Conservation (phyloP, 352 stramenopile genomes). For the Phytophthora pistaciae region DNA sequence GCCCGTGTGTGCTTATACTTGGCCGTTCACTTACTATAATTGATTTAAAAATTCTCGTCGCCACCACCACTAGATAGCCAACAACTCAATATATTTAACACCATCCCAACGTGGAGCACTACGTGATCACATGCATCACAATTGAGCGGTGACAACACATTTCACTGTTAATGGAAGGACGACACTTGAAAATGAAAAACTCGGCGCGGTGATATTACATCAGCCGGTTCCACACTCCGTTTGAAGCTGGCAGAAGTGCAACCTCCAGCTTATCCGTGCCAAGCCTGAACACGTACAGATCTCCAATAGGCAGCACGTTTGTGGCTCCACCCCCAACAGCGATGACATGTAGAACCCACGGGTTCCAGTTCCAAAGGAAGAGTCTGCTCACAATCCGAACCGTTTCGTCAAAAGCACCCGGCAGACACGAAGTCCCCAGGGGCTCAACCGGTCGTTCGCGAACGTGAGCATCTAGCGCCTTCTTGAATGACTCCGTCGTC, state of each 20-base stretch:
- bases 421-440: neutral
- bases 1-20: neutral
- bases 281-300: neutral
- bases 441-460: neutral
- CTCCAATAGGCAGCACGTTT: neutral
- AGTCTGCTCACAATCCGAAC: neutral
- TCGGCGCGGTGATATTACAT: too few relatives aligned
- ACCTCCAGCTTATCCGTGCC: neutral
- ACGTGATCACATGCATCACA: too few relatives aligned
- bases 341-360: neutral
- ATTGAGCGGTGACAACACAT: too few relatives aligned
- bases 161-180: too few relatives aligned
- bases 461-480: neutral
- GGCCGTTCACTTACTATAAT: slow-evolving; percentile 8
- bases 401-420: neutral
- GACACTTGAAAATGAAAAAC: too few relatives aligned
- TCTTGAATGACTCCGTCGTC: neutral
- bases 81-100: slow-evolving; percentile 54
- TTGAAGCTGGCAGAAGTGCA: neutral
- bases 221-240: neutral
- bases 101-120: slow-evolving; percentile 12
- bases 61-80: slow-evolving; percentile 20
- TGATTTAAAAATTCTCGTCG: slow-evolving; percentile 18
- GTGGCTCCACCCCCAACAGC: too few relatives aligned
- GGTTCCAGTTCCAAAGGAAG: neutral